A percentile compares a stretch with the other conserved stretches of the same genome.
These are phyloP conservation scores for Mycosphaerella arachidis DNA, from an alignment of 2,329 filamentous ascomycete genomes.

Conservation along the genomic window DNA sequence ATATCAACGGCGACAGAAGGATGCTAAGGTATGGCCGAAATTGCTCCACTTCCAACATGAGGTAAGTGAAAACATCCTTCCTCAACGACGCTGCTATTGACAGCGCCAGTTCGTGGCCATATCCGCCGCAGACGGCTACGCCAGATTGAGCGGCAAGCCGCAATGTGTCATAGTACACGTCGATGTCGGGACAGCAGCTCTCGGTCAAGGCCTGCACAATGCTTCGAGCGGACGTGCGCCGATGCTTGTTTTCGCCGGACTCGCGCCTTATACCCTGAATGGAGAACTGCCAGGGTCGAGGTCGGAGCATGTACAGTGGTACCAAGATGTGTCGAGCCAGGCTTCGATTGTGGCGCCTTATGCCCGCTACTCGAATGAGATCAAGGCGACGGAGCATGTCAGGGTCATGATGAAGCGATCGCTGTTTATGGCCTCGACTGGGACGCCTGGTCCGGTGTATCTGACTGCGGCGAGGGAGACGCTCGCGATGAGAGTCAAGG, in stretches of 20 bases:
- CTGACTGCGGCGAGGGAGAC: conserved; percentile 70
- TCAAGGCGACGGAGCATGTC: conserved; percentile 73
- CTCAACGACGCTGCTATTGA: neutral
- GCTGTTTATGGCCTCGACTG: conserved; percentile 68
- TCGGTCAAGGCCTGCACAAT: conserved; percentile 71
- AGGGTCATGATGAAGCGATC: conserved; percentile 81
- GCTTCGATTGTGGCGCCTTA: conserved; percentile 73
- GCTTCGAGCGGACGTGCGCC: conserved; percentile 66
- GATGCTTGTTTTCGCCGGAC: conserved; percentile 68
- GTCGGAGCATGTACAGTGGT: conserved; percentile 77
- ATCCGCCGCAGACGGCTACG: conserved; percentile 75
- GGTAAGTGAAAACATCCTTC: conserved; percentile 40
- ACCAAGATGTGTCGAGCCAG: conserved; percentile 73
- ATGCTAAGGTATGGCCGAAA: conserved; percentile 59
- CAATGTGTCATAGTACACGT: conserved; percentile 73
- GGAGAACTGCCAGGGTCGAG: conserved; percentile 66
- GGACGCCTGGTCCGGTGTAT: conserved; percentile 72
- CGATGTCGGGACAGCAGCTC: conserved; percentile 72
- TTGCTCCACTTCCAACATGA: conserved; percentile 74
- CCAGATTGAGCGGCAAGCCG: conserved; percentile 61
- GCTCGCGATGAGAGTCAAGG: conserved; percentile 61
- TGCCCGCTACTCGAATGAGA: conserved; percentile 71
- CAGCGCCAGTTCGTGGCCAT: conserved; percentile 66
- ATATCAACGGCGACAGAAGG: conserved; percentile 66
- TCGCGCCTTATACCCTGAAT: conserved; percentile 63